These are phyloP conservation scores for Vitis riparia DNA, from an alignment of 164 flowering plant species.

Conservation along the genomic window DNA sequence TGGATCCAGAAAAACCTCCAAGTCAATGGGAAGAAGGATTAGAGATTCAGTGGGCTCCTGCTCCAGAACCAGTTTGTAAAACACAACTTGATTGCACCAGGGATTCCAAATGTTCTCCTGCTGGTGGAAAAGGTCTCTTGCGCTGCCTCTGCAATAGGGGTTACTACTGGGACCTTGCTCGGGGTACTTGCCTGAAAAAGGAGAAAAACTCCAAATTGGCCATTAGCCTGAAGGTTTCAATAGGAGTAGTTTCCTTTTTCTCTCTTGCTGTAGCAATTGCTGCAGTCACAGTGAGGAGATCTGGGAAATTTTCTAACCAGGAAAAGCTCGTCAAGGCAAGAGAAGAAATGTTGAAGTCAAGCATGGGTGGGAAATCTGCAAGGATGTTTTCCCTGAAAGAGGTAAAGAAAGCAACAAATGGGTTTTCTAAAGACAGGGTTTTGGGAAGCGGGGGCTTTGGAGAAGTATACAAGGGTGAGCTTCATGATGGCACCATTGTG, in stretches of 20 bases:
- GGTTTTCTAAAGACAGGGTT: constrained; percentile 39
- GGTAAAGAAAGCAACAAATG: constrained; percentile 52
- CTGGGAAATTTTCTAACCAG: constrained; percentile 17
- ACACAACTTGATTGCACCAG: constrained; percentile 50
- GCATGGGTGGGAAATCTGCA: constrained; percentile 41
- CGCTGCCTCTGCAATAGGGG: constrained; percentile 57
- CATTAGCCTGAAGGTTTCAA: constrained; percentile 30
- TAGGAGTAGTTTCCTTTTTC: constrained; percentile 30
- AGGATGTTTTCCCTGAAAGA: constrained; percentile 45
- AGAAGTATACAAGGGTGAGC: constrained; percentile 64
- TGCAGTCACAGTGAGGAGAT: constrained; percentile 17
- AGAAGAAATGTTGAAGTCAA: constrained; percentile 45
- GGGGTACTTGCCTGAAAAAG: constrained; percentile 39
- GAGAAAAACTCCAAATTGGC: constrained; percentile 14
- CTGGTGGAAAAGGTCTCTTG: constrained; percentile 18
- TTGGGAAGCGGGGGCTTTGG: constrained; percentile 73
- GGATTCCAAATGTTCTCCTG: constrained; percentile 34
- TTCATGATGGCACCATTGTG: constrained; percentile 55
- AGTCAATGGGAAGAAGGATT: constrained; percentile 65
- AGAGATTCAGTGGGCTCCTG: constrained; percentile 75
- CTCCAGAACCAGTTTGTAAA: constrained; percentile 51
- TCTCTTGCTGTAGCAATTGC: constrained; percentile 21
- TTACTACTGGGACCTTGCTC: constrained; percentile 41
- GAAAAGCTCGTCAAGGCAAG: constrained; percentile 41
- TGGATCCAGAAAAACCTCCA: constrained; percentile 41